phyloP scores from a whole-genome alignment of 345 rosid genomes.

The Moricandia arvensis region DNA sequence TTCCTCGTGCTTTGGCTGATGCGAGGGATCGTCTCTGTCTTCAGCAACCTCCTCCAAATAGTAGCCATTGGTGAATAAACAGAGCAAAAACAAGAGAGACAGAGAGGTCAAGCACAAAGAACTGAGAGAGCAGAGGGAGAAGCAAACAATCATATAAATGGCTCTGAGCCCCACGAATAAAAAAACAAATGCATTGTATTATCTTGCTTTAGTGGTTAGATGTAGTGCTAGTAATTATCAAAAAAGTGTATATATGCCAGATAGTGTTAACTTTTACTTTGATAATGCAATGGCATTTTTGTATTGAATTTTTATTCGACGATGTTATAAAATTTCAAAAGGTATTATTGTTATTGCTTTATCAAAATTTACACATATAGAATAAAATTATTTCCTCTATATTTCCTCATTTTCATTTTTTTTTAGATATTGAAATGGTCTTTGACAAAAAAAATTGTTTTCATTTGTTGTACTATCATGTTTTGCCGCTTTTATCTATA shows the following conservation, averaged over 20 bases:
- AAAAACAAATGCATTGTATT: not conserved
- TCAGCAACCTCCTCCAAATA: conserved; percentile 40
- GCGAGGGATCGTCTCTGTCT: conserved; percentile 40
- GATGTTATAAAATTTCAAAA: too few species aligned
- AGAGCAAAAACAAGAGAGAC: not conserved
- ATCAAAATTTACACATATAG: too few species aligned
- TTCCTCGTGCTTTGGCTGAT: conserved; percentile 32
- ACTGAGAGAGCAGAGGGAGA: not conserved
- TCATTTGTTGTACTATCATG: not conserved
- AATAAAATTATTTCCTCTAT: too few species aligned
- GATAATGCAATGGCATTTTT: too few species aligned
- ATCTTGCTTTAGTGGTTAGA: not conserved
- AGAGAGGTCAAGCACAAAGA: not conserved
- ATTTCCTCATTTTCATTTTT: too few species aligned
- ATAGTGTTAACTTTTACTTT: too few species aligned
- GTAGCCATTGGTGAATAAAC: conserved; percentile 49
- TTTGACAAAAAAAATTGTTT: too few species aligned
- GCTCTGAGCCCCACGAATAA: not conserved
- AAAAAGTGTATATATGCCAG: not conserved
- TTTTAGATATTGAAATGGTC: too few species aligned
- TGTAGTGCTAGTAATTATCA: not conserved
- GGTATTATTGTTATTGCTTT: too few species aligned
- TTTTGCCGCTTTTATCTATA: not conserved
- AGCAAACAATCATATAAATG: conserved; percentile 5
- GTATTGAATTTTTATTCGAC: too few species aligned